Percentiles rank a stretch among this genome's conserved stretches.
Evolutionary conservation across 352 stramenopile genomes (phyloP).

Genomic region (Pythium periplocum): DNA sequence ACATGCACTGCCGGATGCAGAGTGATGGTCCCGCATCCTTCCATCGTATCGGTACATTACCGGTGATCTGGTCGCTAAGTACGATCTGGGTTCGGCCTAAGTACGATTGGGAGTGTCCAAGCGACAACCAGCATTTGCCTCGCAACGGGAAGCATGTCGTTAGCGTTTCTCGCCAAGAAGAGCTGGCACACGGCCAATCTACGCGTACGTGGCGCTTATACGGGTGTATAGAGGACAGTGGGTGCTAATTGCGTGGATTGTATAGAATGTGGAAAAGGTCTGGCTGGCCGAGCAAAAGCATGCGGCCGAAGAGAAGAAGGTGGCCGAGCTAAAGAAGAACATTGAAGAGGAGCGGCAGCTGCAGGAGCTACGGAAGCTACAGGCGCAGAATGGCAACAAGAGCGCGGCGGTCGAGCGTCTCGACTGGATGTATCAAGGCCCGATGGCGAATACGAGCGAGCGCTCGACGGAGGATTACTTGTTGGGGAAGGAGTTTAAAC

Average conservation of each 20-base stretch:
- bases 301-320: slow-evolving; percentile 90
- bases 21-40: too few relatives aligned
- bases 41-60: too few relatives aligned
- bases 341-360: slow-evolving; percentile 95
- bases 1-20: too few relatives aligned
- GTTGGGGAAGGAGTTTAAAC: slow-evolving; percentile 88
- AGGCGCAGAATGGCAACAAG: slow-evolving; percentile 84
- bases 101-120: too few relatives aligned
- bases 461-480: slow-evolving; percentile 89
- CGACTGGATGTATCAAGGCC: slow-evolving; percentile 97
- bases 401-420: slow-evolving; percentile 74
- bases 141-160: slow-evolving; percentile 50
- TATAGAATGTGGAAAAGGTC: slow-evolving; percentile 96
- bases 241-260: background rate
- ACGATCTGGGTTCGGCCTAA: too few relatives aligned
- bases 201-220: slow-evolving; percentile 34
- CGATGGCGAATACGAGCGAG: slow-evolving; percentile 53
- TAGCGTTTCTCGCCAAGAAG: slow-evolving; percentile 95
- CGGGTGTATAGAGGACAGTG: too few relatives aligned
- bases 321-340: slow-evolving; percentile 94
- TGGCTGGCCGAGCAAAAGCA: slow-evolving; percentile 96
- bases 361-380: slow-evolving; percentile 92
- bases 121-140: too few relatives aligned
- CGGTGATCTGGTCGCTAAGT: too few relatives aligned
- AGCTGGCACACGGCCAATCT: slow-evolving; percentile 97